phyloP scores from a whole-genome alignment of 345 rosid species.

The Eucalyptus dawsonii region DNA sequence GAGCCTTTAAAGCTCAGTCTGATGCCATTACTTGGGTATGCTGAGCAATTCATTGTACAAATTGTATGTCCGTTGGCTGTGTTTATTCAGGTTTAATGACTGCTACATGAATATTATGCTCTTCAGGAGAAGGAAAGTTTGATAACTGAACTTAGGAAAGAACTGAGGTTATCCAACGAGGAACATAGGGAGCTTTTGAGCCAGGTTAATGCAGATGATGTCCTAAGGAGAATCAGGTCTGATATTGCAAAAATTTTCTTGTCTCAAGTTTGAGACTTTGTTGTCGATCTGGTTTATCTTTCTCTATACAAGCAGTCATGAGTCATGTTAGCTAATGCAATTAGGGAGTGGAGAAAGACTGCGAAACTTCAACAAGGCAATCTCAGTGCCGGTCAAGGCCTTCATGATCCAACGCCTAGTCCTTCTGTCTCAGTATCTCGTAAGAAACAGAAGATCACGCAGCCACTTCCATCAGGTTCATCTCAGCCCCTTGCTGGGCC shows the following conservation, averaged over 20 bases:
- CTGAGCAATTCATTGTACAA: neutral
- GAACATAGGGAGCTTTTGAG: constrained; percentile 85
- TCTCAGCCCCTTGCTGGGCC: constrained; percentile 56
- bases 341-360: constrained; percentile 87
- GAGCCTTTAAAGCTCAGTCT: constrained; percentile 94
- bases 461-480: constrained; percentile 10
- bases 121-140: constrained; percentile 82
- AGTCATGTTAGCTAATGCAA: neutral
- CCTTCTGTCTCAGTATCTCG: constrained; percentile 70
- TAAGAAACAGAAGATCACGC: constrained; percentile 58
- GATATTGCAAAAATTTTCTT: neutral
- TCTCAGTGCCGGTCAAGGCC: constrained; percentile 33
- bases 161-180: constrained; percentile 69
- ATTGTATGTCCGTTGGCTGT: constrained; percentile 3
- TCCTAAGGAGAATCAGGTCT: constrained; percentile 61
- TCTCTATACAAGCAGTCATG: neutral
- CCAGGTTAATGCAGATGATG: constrained; percentile 65
- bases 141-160: constrained; percentile 80
- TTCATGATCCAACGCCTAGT: constrained; percentile 59
- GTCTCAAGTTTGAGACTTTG: neutral
- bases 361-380: constrained; percentile 52
- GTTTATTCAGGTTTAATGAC: constrained; percentile 15
- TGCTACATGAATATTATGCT: constrained; percentile 13
- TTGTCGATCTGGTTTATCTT: neutral
- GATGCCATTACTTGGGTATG: constrained; percentile 93